Evolutionary conservation across 257 asterid genomes (phyloP), one percentile per base, ranked within the genome.

Genomic region (Capsicum baccatum): DNA sequence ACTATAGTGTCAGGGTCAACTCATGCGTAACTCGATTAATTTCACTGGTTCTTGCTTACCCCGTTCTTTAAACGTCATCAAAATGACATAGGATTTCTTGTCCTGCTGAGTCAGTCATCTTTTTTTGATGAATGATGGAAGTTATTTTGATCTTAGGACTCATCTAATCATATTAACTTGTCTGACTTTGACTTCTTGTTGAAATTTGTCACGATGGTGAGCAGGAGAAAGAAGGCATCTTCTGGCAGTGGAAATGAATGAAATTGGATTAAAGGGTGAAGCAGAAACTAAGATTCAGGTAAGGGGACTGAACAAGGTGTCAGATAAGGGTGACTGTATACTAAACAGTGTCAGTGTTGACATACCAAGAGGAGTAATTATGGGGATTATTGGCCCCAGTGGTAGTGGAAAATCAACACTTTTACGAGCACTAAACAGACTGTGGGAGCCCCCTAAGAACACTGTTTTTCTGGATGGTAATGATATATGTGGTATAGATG

Each of bases 301-400:
- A n/a, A 91, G 94, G 87, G 86, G 86, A 39, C 89, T 93, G 81
- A 86, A 86, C 2, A 93, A 85, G 85, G 78, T 83, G 8, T 86
- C 94, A 6, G 90, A 91, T 60, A 87, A 90, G 83, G 92, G 89
- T 68, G 90, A 82, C 19, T 84, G 78, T 11, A 88, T 94, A 79
- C 85, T 93, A 87, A 91, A 79, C 73, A 91, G 87, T 80, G 89
- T 93, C 84, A 89, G 85, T 84, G 64, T 87, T 79, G 91, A 91
- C 84, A 90, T 92, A 70, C 92, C 93, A 48, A 90, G 70, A 89
- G 97, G 94, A 52, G 85, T 87, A 62, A 92, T 93, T 74, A 89
- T 92, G 93, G 98, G 98, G 37, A 89, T 94, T 56, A 93, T 94
- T 47, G 97, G 98, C 19, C 98, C 98, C 6, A 94, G 97, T 83